Evolutionary conservation across 1,284 basidiomycete species (phyloP).

Genomic region (Moesziomyces sp.): DNA sequence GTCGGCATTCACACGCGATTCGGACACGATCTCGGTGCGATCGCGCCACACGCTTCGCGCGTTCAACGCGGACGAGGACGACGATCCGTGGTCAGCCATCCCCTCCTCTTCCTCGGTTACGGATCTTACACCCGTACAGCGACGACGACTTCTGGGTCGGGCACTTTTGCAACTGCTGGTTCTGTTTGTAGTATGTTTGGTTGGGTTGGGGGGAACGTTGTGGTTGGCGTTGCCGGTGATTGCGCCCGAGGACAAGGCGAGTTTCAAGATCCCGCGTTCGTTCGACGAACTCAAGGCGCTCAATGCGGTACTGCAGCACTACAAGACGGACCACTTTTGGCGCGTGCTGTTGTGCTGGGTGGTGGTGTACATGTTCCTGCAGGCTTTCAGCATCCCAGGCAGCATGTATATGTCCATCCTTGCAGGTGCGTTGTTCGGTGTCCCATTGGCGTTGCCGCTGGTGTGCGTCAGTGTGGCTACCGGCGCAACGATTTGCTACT

Average conservation of each 20-base stretch:
- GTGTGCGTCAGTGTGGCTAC: slow-evolving; percentile 90
- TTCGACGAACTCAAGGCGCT: slow-evolving; percentile 68
- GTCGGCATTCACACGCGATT: slow-evolving; percentile 6
- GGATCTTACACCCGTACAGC: slow-evolving; percentile 11
- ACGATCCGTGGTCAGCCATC: slow-evolving; percentile 40
- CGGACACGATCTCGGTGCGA: slow-evolving; percentile 34
- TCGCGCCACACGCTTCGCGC: slow-evolving; percentile 46
- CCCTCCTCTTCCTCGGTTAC: neutral
- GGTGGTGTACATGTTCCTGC: slow-evolving; percentile 86
- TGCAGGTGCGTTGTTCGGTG: slow-evolving; percentile 94
- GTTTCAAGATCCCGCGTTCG: slow-evolving; percentile 66
- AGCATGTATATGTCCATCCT: slow-evolving; percentile 98
- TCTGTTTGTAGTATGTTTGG: slow-evolving; percentile 53
- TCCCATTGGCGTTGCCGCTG: slow-evolving; percentile 86
- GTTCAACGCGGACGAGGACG: slow-evolving; percentile 17
- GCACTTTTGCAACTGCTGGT: slow-evolving; percentile 37
- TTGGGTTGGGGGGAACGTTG: slow-evolving; percentile 47
- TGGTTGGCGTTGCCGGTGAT: slow-evolving; percentile 58
- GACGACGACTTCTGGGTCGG: slow-evolving; percentile 42
- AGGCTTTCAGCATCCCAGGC: slow-evolving; percentile 95
- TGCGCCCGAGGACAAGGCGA: slow-evolving; percentile 32
- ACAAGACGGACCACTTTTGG: slow-evolving; percentile 67
- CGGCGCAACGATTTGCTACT: slow-evolving; percentile 91
- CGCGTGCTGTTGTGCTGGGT: slow-evolving; percentile 68
- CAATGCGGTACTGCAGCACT: slow-evolving; percentile 67